Conservation (phyloP, 495 filamentous ascomycete species). For the Collariella sp. region DNA sequence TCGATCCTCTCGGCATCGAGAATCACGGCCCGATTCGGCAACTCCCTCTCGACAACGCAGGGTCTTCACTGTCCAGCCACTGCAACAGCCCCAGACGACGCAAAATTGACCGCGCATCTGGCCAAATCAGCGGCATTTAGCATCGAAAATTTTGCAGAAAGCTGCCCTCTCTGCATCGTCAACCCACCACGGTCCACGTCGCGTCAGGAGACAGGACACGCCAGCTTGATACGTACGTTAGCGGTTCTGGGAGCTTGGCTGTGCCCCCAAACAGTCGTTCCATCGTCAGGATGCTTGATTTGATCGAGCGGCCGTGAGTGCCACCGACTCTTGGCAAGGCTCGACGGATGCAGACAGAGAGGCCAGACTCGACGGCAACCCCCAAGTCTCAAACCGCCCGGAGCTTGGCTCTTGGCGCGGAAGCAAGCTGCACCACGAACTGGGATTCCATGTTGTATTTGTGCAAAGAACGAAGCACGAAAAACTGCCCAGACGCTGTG, state of each 20-base stretch:
- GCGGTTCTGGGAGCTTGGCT: conserved; percentile 8
- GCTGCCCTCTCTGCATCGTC: no score
- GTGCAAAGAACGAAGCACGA: no score
- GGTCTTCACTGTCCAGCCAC: no score
- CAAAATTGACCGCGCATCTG: background rate
- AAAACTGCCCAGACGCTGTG: no score
- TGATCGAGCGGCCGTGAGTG: background rate
- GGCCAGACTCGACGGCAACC: background rate
- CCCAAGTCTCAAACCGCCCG: background rate
- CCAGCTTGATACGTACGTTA: conserved; percentile 5
- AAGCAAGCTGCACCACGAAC: background rate
- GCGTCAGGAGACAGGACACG: background rate
- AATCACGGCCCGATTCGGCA: conserved; percentile 15
- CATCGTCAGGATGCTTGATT: background rate
- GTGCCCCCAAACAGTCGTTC: background rate
- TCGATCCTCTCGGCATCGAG: conserved; percentile 20
- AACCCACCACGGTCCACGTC: background rate
- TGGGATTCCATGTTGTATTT: no score
- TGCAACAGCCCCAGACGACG: no score
- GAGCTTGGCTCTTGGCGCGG: conserved; percentile 8
- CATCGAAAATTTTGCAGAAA: background rate
- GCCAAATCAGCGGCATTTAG: background rate
- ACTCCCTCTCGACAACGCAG: background rate
- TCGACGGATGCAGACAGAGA: background rate
- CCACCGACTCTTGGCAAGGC: conserved; percentile 11